Percentiles rank a stretch among this genome's conserved stretches.
phyloP scores from a whole-genome alignment of 306 rosid genomes.

The Corylus heterophylla region DNA sequence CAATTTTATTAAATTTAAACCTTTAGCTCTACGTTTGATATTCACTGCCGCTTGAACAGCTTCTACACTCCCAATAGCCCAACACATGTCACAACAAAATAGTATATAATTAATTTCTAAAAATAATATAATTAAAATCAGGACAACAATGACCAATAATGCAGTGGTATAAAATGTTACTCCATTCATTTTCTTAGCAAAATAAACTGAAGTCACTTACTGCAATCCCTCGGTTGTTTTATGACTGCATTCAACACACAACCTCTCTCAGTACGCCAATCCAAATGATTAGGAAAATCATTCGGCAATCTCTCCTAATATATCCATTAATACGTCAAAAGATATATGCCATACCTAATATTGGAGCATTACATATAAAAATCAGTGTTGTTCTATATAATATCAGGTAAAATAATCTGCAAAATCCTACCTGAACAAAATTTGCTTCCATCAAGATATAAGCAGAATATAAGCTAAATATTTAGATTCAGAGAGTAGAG shows the following conservation, averaged over 20 bases:
- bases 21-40: background rate
- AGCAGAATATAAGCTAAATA: no score
- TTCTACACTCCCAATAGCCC: background rate
- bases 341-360: no score
- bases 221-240: background rate
- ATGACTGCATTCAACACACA: background rate
- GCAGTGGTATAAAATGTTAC: background rate
- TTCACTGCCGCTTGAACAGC: background rate
- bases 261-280: background rate
- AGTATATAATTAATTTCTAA: background rate
- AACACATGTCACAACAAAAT: background rate
- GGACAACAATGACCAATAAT: background rate
- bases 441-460: no score
- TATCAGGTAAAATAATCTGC: no score
- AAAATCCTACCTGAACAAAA: no score
- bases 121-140: background rate
- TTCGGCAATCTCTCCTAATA: background rate
- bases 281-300: background rate
- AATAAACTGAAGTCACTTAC: background rate
- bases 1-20: background rate
- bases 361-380: no score
- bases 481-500: no score
- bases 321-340: background rate
- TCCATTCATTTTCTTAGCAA: background rate
- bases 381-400: no score